Conservation (phyloP, 1,284 basidiomycete species). For the Ceratobasidium theobromae region DNA sequence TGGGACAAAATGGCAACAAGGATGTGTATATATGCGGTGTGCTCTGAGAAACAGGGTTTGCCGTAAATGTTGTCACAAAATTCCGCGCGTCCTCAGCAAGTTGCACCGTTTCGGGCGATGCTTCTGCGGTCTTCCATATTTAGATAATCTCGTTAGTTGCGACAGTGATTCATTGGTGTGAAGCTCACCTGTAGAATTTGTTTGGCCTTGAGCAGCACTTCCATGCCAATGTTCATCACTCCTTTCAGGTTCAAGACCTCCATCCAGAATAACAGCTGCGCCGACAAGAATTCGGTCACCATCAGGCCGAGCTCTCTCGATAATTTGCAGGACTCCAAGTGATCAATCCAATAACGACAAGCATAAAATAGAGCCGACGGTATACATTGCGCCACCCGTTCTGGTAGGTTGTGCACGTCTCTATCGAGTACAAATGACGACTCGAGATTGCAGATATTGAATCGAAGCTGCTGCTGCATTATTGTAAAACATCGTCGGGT, state of each 20-base stretch:
- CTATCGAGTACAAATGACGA: not conserved
- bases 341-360: not conserved
- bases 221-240: not conserved
- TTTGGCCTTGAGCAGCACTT: not conserved
- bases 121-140: not conserved
- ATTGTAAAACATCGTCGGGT: not conserved
- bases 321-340: not conserved
- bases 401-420: not conserved
- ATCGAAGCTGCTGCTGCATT: not conserved
- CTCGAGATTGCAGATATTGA: conserved; percentile 6
- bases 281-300: not conserved
- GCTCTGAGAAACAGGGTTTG: not conserved
- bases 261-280: not conserved
- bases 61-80: not conserved
- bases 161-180: not conserved
- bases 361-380: not conserved
- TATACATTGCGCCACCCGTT: not conserved
- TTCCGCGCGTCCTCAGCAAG: not conserved
- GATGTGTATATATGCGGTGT: conserved; percentile 7
- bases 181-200: not conserved
- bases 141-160: not conserved
- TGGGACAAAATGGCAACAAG: not conserved
- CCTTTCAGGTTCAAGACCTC: not conserved
- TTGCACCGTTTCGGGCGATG: not conserved
- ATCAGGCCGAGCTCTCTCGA: not conserved